Conservation (phyloP, 208 protist species). For the Vickermania spadyakhi region DNA sequence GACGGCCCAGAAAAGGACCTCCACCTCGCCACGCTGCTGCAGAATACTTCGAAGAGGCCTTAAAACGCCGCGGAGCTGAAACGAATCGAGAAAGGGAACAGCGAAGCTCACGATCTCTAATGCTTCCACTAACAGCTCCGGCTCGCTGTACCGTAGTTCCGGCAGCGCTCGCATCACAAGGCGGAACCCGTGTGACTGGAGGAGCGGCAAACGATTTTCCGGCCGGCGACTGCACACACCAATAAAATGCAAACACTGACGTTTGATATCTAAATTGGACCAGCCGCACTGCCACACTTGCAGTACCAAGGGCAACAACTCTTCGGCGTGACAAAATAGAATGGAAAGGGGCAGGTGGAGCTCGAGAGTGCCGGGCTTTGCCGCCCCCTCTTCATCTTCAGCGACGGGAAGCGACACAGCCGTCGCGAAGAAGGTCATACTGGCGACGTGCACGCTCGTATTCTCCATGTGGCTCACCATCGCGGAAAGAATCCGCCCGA, state of each 20-base stretch:
- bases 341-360: constrained; percentile 22
- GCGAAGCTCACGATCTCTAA: constrained; percentile 41
- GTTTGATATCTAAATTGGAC: constrained; percentile 23
- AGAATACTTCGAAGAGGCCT: constrained; percentile 31
- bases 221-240: constrained; percentile 25
- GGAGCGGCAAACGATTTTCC: constrained; percentile 18
- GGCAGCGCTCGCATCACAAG: constrained; percentile 15
- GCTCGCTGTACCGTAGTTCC: constrained; percentile 3
- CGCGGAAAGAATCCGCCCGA: constrained; percentile 25
- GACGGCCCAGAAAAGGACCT: constrained; percentile 20
- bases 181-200: constrained; percentile 32
- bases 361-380: constrained; percentile 5
- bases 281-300: neutral
- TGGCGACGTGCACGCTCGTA: constrained; percentile 20
- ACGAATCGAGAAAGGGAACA: constrained; percentile 31
- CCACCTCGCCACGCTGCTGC: constrained; percentile 17
- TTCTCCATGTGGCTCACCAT: constrained; percentile 21
- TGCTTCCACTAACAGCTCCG: constrained; percentile 21
- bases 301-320: neutral
- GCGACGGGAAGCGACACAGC: constrained; percentile 21
- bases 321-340: constrained; percentile 7
- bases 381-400: neutral
- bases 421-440: constrained; percentile 24
- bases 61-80: constrained; percentile 43
- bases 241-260: constrained; percentile 27